Conservation (phyloP, 805 yeast genomes). For the Myxozyma monticola region DNA sequence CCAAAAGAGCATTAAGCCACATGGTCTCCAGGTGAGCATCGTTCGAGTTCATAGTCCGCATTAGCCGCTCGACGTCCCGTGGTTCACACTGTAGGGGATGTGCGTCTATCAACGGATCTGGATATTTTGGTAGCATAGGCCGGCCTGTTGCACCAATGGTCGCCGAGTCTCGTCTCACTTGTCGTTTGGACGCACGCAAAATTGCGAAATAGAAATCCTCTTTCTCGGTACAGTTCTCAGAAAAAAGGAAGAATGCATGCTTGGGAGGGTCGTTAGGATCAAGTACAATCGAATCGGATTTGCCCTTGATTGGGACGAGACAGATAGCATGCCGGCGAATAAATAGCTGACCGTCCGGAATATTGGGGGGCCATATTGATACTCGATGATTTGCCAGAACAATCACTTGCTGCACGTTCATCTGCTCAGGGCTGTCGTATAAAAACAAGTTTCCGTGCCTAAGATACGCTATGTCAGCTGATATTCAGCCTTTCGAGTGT, state of each 20-base stretch:
- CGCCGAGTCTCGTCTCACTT: neutral
- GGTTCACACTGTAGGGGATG: slow-evolving; percentile 71
- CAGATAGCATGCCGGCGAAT: slow-evolving; percentile 79
- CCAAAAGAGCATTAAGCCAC: slow-evolving; percentile 88
- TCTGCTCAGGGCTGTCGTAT: slow-evolving; percentile 68
- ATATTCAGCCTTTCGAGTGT: neutral
- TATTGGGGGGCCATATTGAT: slow-evolving; percentile 78
- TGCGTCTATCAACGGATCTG: slow-evolving; percentile 68
- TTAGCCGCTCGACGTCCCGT: slow-evolving; percentile 66
- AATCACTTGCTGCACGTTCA: slow-evolving; percentile 73
- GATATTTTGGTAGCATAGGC: slow-evolving; percentile 15
- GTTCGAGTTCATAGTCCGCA: slow-evolving; percentile 74
- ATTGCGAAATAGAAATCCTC: slow-evolving; percentile 93
- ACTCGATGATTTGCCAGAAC: slow-evolving; percentile 71
- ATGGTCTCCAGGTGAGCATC: slow-evolving; percentile 80
- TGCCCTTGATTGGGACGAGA: slow-evolving; percentile 47
- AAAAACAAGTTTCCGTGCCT: slow-evolving; percentile 87
- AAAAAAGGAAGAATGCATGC: slow-evolving; percentile 61
- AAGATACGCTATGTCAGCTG: neutral
- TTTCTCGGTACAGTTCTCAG: slow-evolving; percentile 75
- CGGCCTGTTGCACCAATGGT: slow-evolving; percentile 15
- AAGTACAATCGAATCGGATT: slow-evolving; percentile 2
- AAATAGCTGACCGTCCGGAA: slow-evolving; percentile 75
- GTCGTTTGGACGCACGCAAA: slow-evolving; percentile 66
- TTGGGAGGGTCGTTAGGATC: slow-evolving; percentile 35